Base-by-base conservation (phyloP, 2,329 filamentous ascomycete species). In the Diplocarpon mali region DNA sequence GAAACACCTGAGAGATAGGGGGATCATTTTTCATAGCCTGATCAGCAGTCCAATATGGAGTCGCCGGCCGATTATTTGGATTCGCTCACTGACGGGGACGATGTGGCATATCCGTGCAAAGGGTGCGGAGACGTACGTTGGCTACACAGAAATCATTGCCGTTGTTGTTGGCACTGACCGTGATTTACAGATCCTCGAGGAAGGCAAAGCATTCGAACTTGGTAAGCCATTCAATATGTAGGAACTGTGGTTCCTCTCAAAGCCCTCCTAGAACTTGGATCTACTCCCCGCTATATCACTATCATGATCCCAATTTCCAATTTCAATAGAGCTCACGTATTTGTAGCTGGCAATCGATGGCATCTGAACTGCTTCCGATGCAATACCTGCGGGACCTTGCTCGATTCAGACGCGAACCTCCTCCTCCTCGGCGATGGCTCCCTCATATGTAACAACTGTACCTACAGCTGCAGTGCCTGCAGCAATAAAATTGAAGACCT, bases 311-410 rank as follows among this genome's bases (percentile, higher is more conserved):
- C 20, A 9, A 30, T 20, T n/a, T 45, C 44, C 3, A 46, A 35
- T 13, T 48, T 39, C 11, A 44, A 42, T 14, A 39, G 11, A 38
- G 39, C 59, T 62, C 47, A 62, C 51, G 30, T 60, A 46, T 35
- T 40, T 42, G 45, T 57, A 95, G 89, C 90, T 64, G 89, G 89
- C 52, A 92, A 94, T 65, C 78, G 90, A 75, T 96, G 90, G 92
- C 92, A 98, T 72, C 85, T 98, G 61, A 85, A 95, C 69, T 98
- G 92, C 71, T 98, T 98, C 69, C 84, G 89, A 63, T 96, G 90
- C 74, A 92, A 95, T 65, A 93, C 85, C 45, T 98, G 90, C 72
- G 79, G 80, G 60, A 95, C 89, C 49, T 80, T 95, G 46, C 87
- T 98, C 67, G 92, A 98, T 69, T 96, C 92, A 50, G 90, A 98